Percentiles rank a stretch among this genome's conserved stretches.
These are phyloP conservation scores for Boletus huronensis DNA, from an alignment of 768 basidiomycete genomes.

Conservation along the genomic window DNA sequence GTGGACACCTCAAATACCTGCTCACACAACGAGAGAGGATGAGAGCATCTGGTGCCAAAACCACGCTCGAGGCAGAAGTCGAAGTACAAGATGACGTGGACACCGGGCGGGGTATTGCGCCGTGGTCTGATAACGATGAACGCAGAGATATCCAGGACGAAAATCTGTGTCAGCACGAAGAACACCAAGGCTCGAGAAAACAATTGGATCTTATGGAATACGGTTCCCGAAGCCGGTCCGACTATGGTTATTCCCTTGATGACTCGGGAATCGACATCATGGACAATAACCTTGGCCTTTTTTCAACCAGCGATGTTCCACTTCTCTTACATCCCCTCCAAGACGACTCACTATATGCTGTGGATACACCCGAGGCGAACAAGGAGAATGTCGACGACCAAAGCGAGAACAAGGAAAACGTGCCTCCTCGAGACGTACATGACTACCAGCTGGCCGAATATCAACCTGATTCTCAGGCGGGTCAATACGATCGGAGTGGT, in stretches of 20 bases:
- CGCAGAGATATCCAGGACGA: neutral
- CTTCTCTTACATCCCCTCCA: constrained; percentile 9
- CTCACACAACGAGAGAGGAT: constrained; percentile 27
- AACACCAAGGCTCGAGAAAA: neutral
- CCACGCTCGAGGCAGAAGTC: neutral
- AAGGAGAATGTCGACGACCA: constrained; percentile 12
- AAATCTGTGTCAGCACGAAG: neutral
- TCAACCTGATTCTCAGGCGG: neutral
- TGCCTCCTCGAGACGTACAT: constrained; percentile 2
- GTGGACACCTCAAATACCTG: constrained; percentile 16
- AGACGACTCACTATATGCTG: neutral
- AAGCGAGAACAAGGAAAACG: constrained; percentile 19
- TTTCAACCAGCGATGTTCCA: constrained; percentile 3
- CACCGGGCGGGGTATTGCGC: neutral
- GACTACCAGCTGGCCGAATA: neutral
- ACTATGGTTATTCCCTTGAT: constrained; percentile 6
- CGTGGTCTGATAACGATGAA: neutral
- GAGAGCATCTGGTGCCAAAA: constrained; percentile 7
- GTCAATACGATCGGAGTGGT: constrained; percentile 20
- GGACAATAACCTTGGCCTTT: constrained; percentile 3
- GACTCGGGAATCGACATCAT: constrained; percentile 15
- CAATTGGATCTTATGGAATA: neutral
- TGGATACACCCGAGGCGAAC: constrained; percentile 5
- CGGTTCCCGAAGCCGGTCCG: neutral
- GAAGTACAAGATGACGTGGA: neutral